phyloP scores from a whole-genome alignment of 108 stramenopile species.

The Nitzschia putrida region DNA sequence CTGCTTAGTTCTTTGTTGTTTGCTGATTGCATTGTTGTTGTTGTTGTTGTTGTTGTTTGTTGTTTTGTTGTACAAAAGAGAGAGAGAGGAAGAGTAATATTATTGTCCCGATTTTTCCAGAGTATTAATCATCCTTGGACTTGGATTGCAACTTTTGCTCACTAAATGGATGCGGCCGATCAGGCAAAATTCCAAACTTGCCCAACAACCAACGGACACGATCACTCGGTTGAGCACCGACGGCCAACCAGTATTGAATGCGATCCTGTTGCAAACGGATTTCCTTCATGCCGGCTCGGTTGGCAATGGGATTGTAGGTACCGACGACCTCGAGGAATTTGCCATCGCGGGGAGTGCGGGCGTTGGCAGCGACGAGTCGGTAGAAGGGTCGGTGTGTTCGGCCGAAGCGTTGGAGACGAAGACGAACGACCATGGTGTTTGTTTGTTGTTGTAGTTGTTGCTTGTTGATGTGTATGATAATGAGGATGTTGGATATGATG shows the following conservation, averaged over 20 bases:
- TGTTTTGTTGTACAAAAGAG: no score
- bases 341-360: slow-evolving; percentile 91
- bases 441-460: background rate
- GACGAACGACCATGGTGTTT: slow-evolving; percentile 86
- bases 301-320: slow-evolving; percentile 97
- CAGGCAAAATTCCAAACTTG: slow-evolving; percentile 88
- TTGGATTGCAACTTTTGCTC: slow-evolving; percentile 63
- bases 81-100: no score
- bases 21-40: no score
- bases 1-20: no score
- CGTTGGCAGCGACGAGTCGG: slow-evolving; percentile 96
- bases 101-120: no score
- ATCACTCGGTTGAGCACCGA: slow-evolving; percentile 95
- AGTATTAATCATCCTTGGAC: slow-evolving; percentile 44
- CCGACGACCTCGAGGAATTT: slow-evolving; percentile 89
- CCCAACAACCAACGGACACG: slow-evolving; percentile 95
- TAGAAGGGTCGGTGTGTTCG: slow-evolving; percentile 92
- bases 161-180: slow-evolving; percentile 68
- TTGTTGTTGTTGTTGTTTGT: no score
- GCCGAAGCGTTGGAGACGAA: slow-evolving; percentile 96
- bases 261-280: slow-evolving; percentile 93
- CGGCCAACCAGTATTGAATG: slow-evolving; percentile 91
- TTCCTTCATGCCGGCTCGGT: slow-evolving; percentile 91
- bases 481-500: background rate
- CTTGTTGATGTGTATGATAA: background rate